A percentile compares a stretch with the other conserved stretches of the same genome.
Conservation (phyloP, 2,329 filamentous ascomycete genomes). For the Xylaria sp. region DNA sequence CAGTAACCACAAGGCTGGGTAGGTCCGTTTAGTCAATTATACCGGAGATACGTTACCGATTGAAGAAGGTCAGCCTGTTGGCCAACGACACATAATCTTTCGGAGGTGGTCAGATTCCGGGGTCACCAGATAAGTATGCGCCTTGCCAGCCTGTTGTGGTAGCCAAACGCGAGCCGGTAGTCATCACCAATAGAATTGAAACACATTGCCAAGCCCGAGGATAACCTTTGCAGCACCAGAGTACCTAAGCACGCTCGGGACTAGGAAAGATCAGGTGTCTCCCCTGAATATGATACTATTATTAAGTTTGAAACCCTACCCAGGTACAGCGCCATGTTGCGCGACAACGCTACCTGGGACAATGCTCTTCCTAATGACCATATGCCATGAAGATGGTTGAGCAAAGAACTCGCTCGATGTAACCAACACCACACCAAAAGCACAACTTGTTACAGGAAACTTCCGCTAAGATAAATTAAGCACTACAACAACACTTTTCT, state of each 20-base stretch:
- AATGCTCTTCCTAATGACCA: background rate
- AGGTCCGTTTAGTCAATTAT: slow-evolving; percentile 25
- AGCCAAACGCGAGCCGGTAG: slow-evolving; percentile 6
- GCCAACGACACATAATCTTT: slow-evolving; percentile 5
- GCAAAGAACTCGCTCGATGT: background rate
- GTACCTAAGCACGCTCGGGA: background rate
- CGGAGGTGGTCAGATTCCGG: slow-evolving; percentile 14
- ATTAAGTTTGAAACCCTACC: background rate
- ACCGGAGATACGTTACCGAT: slow-evolving; percentile 24
- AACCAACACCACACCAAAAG: slow-evolving; percentile 1
- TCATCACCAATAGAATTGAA: slow-evolving; percentile 12
- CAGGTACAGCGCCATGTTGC: background rate
- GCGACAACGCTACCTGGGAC: background rate
- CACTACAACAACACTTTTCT: slow-evolving; percentile 3
- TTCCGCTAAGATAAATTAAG: slow-evolving; percentile 4
- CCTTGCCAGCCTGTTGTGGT: slow-evolving; percentile 1
- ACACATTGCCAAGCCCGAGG: slow-evolving; percentile 25
- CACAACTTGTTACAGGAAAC: background rate
- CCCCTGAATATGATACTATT: background rate
- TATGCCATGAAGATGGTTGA: background rate
- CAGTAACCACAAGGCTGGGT: slow-evolving; percentile 23
- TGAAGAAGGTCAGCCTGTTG: slow-evolving; percentile 29
- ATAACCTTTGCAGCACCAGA: slow-evolving; percentile 6
- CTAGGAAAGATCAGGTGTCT: slow-evolving; percentile 1
- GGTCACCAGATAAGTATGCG: slow-evolving; percentile 24